Evolutionary conservation across 768 basidiomycete species (phyloP).

Genomic region (Sarcodon sp.): DNA sequence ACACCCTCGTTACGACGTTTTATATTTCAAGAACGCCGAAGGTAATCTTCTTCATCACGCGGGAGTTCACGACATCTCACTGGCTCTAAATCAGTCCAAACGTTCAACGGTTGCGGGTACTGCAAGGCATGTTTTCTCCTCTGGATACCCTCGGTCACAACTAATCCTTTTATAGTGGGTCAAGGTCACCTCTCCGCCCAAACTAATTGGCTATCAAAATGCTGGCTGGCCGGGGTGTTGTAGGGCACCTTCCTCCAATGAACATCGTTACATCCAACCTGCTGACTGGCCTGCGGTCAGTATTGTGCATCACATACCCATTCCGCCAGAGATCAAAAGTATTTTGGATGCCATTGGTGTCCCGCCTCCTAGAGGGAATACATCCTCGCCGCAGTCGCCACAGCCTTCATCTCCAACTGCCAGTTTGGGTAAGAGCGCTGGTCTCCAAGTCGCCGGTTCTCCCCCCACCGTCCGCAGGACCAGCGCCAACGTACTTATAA

Average conservation of each 20-base stretch:
- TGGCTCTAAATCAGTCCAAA: slow-evolving; percentile 37
- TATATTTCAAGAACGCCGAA: slow-evolving; percentile 81
- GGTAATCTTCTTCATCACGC: slow-evolving; percentile 28
- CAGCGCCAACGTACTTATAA: slow-evolving; percentile 8
- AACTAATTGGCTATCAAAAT: slow-evolving; percentile 47
- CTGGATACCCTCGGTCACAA: slow-evolving; percentile 7
- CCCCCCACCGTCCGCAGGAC: slow-evolving; percentile 12
- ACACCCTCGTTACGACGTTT: slow-evolving; percentile 69
- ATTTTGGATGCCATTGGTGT: slow-evolving; percentile 35
- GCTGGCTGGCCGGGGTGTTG: slow-evolving; percentile 82
- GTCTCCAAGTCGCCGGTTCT: slow-evolving; percentile 5
- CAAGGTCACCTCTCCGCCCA: slow-evolving; percentile 38
- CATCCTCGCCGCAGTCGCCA: slow-evolving; percentile 7
- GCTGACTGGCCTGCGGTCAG: slow-evolving; percentile 78
- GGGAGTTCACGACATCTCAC: slow-evolving; percentile 6
- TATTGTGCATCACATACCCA: slow-evolving; percentile 58
- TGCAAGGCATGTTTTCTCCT: slow-evolving; percentile 56
- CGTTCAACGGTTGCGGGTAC: slow-evolving; percentile 79
- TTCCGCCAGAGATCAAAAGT: slow-evolving; percentile 61
- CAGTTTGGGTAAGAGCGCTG: neutral
- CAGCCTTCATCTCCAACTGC: neutral
- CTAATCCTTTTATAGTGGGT: slow-evolving; percentile 49
- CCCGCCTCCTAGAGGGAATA: slow-evolving; percentile 19
- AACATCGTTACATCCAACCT: slow-evolving; percentile 49
- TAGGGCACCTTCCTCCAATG: slow-evolving; percentile 50